Percentiles rank a stretch among this genome's conserved stretches.
Conservation (phyloP, 1,284 basidiomycete genomes). For the Leccinum fallax region DNA sequence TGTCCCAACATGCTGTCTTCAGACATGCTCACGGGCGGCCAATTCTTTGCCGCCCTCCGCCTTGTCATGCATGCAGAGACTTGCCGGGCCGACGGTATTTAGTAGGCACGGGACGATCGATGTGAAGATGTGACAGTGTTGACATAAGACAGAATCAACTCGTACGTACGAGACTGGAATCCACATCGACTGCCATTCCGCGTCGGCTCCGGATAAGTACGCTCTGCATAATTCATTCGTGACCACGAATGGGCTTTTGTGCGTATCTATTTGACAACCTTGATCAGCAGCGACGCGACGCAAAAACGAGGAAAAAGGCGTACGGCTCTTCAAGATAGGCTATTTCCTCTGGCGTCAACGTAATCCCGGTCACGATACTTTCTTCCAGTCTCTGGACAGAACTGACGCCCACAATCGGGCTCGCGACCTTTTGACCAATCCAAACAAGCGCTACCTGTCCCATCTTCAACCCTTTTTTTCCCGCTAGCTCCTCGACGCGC, state of each 20-base stretch:
- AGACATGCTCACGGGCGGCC: too few relatives aligned
- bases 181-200: too few relatives aligned
- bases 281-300: too few relatives aligned
- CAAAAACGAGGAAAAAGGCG: not conserved
- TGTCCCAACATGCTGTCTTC: too few relatives aligned
- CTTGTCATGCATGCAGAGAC: not conserved
- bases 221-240: slow-evolving; percentile 4
- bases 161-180: too few relatives aligned
- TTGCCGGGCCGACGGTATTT: slow-evolving; percentile 38
- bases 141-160: too few relatives aligned
- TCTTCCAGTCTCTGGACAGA: not conserved
- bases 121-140: too few relatives aligned
- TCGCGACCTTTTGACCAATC: slow-evolving; percentile 35
- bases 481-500: slow-evolving; percentile 45
- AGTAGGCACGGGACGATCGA: too few relatives aligned
- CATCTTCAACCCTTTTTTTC: slow-evolving; percentile 29
- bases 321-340: slow-evolving; percentile 35
- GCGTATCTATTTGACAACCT: slow-evolving; percentile 14
- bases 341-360: slow-evolving; percentile 25
- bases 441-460: not conserved
- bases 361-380: not conserved
- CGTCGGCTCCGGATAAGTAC: too few relatives aligned
- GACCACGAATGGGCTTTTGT: slow-evolving; percentile 24
- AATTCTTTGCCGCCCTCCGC: too few relatives aligned
- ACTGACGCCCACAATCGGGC: slow-evolving; percentile 42